Evolutionary conservation across 129 eudicot genomes (phyloP), one percentile per base, ranked within the genome.

Genomic region (Oenanthe sinensis): DNA sequence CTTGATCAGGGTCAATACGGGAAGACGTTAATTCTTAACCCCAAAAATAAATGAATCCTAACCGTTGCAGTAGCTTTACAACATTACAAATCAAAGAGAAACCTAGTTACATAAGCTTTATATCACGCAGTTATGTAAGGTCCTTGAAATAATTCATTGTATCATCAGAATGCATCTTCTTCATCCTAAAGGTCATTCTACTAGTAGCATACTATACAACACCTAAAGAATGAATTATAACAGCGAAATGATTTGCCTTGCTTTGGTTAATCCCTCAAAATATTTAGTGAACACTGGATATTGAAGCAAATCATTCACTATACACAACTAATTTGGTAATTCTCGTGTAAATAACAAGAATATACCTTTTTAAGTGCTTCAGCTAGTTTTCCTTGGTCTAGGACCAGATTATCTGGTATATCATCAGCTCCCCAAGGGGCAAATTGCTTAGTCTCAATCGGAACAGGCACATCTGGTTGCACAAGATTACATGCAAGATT

Each of bases 351-450:
- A 44, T 8, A 44, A 9, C 47, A 44, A 44, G 11, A 44, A 50
- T 5, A 50, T 77, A 89, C 97, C 96, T 90, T 92, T 81, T 90
- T 85, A 75, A 92, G 93, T 30, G 97, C 86, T 84, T 88, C 91
- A 28, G 87, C 71, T 11, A 90, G 85, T 76, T 85, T 92, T 26
- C 79, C 85, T 82, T 88, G 82, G 75, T 92, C 96, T 63, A 92
- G 63, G 73, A 88, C 87, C 68, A 92, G 78, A 78, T 90, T 96
- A 22, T 92, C 97, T 4, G 96, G 96, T 16, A 90, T 83, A 62
- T 92, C 96, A 28, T 33, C 36, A 33, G 90, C 78, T 45, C 97
- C 97, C 97, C 97, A 90, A 0, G 93, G 85, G 16, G 93, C 93
- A 43, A 81, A 85, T 62, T 77, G 85, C 80, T 82, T 88, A 71